A percentile compares a stretch with the other conserved stretches of the same genome.
Conservation (phyloP, 306 rosid genomes). For the Vicia sativa region DNA sequence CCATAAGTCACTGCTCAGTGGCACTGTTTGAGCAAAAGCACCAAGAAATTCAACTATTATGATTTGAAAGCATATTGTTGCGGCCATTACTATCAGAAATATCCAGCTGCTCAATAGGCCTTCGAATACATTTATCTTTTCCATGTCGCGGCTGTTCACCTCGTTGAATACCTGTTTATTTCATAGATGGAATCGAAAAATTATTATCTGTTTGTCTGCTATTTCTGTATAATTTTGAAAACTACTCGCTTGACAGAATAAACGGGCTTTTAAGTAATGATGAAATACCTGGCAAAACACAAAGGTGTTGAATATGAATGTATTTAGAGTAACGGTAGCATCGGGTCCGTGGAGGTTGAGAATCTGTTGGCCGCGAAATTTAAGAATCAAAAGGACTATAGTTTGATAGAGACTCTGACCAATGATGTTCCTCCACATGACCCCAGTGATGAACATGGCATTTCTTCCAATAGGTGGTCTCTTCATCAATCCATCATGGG, state of each 20-base stretch:
- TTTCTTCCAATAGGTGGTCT: slow-evolving; percentile 76
- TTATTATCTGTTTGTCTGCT: too few species aligned
- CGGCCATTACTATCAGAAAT: slow-evolving; percentile 56
- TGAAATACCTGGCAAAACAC: slow-evolving; percentile 87
- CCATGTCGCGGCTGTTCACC: slow-evolving; percentile 94
- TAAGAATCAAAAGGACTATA: slow-evolving; percentile 63
- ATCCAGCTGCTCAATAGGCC: slow-evolving; percentile 63
- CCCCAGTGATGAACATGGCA: slow-evolving; percentile 57
- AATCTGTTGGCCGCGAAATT: slow-evolving; percentile 55
- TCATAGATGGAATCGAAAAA: neutral
- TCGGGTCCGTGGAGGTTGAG: slow-evolving; percentile 58
- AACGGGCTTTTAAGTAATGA: neutral
- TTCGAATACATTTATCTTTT: slow-evolving; percentile 68
- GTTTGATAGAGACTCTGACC: slow-evolving; percentile 87
- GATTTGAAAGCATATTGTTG: slow-evolving; percentile 64
- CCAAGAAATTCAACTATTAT: slow-evolving; percentile 71
- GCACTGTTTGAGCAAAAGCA: slow-evolving; percentile 73
- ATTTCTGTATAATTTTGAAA: too few species aligned
- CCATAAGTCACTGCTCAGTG: slow-evolving; percentile 62
- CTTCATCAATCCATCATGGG: slow-evolving; percentile 74
- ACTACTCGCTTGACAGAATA: too few species aligned
- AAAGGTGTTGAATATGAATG: slow-evolving; percentile 81
- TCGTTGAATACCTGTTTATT: slow-evolving; percentile 72
- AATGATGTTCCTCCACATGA: slow-evolving; percentile 88
- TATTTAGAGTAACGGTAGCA: slow-evolving; percentile 52